These are phyloP conservation scores for Truncatella angustata DNA, from an alignment of 2,329 filamentous ascomycete species.

Conservation along the genomic window DNA sequence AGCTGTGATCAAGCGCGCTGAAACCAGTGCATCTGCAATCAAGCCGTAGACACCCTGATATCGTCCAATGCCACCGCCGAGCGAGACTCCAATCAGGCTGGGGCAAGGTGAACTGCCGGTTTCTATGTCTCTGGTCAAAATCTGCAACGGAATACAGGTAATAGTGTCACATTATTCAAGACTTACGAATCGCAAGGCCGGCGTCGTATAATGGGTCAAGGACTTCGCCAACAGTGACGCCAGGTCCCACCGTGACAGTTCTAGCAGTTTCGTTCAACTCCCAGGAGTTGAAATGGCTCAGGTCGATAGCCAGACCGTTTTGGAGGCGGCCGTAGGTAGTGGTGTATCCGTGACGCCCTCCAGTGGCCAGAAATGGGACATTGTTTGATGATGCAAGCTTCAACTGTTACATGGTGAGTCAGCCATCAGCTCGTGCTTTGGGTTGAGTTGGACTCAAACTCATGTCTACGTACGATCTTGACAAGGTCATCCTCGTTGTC, in stretches of 20 bases:
- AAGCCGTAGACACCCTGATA: constrained; percentile 20
- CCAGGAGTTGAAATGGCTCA: constrained; percentile 26
- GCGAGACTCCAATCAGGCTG: constrained; percentile 17
- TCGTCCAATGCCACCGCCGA: constrained; percentile 22
- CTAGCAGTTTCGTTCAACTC: constrained; percentile 18
- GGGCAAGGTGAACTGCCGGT: constrained; percentile 15
- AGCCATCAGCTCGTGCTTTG: not conserved
- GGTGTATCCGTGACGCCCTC: constrained; percentile 31
- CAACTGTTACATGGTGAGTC: constrained; percentile 6
- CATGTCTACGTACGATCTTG: not conserved
- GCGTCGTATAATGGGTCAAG: constrained; percentile 12
- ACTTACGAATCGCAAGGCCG: constrained; percentile 20
- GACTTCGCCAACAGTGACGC: constrained; percentile 8
- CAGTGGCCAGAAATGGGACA: constrained; percentile 32
- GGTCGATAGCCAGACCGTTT: constrained; percentile 29
- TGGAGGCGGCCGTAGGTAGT: constrained; percentile 21
- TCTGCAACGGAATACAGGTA: not conserved
- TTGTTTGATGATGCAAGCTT: constrained; percentile 20
- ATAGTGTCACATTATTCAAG: not conserved
- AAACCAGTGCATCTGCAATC: constrained; percentile 25
- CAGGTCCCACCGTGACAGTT: constrained; percentile 16
- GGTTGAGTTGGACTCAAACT: not conserved
- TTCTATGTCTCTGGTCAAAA: constrained; percentile 4
- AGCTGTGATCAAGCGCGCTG: constrained; percentile 22
- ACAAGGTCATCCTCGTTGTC: not conserved